These are phyloP conservation scores for Neofusicoccum laricinum DNA, from an alignment of 2,329 filamentous ascomycete genomes.

Conservation along the genomic window DNA sequence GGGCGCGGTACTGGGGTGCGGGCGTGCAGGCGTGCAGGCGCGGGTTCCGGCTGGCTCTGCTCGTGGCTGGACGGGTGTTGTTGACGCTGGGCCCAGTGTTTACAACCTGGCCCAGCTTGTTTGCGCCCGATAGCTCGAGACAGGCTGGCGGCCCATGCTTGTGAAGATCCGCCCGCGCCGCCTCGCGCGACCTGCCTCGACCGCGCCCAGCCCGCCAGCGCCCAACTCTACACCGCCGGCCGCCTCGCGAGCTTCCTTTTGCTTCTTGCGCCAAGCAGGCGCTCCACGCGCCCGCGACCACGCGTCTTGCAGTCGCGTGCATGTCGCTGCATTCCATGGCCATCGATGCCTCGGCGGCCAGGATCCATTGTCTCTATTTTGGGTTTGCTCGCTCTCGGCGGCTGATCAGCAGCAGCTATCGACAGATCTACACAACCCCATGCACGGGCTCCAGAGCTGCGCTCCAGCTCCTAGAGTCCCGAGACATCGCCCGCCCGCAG, in stretches of 20 bases:
- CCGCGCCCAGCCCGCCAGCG: conserved; percentile 3
- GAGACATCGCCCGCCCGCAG: background rate
- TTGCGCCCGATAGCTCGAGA: conserved; percentile 4
- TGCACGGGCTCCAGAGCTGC: background rate
- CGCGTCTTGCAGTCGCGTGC: background rate
- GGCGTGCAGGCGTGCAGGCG: background rate
- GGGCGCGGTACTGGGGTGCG: background rate
- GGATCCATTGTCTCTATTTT: background rate
- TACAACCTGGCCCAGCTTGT: background rate
- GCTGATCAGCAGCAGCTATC: conserved; percentile 7
- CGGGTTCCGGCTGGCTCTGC: background rate
- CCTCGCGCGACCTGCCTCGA: background rate
- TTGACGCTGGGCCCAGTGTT: conserved; percentile 7
- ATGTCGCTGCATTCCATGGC: background rate
- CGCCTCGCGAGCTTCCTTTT: background rate
- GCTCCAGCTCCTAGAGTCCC: background rate
- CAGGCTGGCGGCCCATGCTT: background rate
- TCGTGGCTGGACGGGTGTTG: background rate
- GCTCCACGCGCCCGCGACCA: conserved; percentile 4
- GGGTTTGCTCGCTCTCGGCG: background rate
- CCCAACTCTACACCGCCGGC: conserved; percentile 1
- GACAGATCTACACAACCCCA: conserved; percentile 1
- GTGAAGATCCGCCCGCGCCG: background rate
- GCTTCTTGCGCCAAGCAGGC: background rate
- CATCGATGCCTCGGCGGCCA: background rate